Evolutionary conservation across 345 rosid species (phyloP).

Genomic region (Brassica nigra): DNA sequence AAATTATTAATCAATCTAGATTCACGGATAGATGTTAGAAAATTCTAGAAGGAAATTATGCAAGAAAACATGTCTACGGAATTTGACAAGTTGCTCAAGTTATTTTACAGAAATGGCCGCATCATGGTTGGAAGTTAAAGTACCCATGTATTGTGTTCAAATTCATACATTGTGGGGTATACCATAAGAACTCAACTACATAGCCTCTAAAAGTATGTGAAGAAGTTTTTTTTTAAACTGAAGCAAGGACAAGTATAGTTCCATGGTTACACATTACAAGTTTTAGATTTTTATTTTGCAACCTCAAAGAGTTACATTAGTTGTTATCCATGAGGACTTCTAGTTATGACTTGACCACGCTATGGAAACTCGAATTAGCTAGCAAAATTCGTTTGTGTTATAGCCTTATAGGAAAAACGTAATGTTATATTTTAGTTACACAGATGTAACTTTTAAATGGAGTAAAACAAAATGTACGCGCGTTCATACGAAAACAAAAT

Average conservation of each 20-base stretch:
- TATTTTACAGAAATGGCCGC: background rate
- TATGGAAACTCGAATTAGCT: background rate
- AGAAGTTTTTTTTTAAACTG: background rate
- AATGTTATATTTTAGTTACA: background rate
- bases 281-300: background rate
- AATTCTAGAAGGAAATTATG: background rate
- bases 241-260: background rate
- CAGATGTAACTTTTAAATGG: background rate
- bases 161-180: background rate
- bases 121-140: background rate
- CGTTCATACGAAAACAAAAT: background rate
- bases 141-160: background rate
- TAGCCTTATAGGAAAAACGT: background rate
- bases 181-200: background rate
- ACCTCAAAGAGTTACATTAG: background rate
- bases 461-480: background rate
- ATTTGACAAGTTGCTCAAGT: background rate
- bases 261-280: background rate
- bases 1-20: background rate
- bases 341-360: background rate
- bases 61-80: background rate
- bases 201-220: background rate
- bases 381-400: background rate
- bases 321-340: background rate
- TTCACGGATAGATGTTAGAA: background rate